Base-by-base conservation (phyloP, 495 filamentous ascomycete genomes). In the Penicillium odoratum region DNA sequence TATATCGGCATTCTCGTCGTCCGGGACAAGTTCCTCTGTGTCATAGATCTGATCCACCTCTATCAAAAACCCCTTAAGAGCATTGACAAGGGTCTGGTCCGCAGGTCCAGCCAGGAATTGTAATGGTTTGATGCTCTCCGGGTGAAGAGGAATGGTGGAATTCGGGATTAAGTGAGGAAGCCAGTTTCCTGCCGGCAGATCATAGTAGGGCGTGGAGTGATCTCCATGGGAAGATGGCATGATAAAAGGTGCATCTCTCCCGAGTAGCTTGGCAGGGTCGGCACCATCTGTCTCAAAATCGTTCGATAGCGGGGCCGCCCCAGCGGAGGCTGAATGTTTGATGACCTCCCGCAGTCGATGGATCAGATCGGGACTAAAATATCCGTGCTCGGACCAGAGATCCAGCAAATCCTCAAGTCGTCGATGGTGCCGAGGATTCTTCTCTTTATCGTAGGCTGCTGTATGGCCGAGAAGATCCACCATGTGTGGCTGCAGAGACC, bases 151-250 rank as follows among this genome's bases (percentile, higher is more conserved):
- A 31, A 78, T 74, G 9, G 83, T 84, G 6, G 88, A 89, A 67
- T 92, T 89, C 25, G 89, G 89, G 36, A 88, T 82, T 31, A 97
- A 85, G 50, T 88, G 86, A 3, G 87, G 89, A 38, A 94, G 78
- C 68, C 92, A 81, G 63, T 92, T 94, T 4, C 85, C 92, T 16
- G 91, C 91, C 0, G 92, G 92, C 1, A 96, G 79, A 56, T 96
- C 92, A 71, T 92, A 93, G 76, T 85, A 96, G 0, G 88, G 88
- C 2, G 81, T 85, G 0, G 85, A 81, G 3, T 78, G 71, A 67
- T 96, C 92, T 13, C 92, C 92, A 69, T 97, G 92, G 45, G 79
- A 83, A 1, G 85, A 70, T 48, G 90, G 90, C 82, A 94, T 84
- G 18, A 87, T 69, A 62, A 81, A 93, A 0, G 90, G 87, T 4